Evolutionary conservation across 2,329 filamentous ascomycete genomes (phyloP).

Genomic region (Ophiocordyceps sinensis): DNA sequence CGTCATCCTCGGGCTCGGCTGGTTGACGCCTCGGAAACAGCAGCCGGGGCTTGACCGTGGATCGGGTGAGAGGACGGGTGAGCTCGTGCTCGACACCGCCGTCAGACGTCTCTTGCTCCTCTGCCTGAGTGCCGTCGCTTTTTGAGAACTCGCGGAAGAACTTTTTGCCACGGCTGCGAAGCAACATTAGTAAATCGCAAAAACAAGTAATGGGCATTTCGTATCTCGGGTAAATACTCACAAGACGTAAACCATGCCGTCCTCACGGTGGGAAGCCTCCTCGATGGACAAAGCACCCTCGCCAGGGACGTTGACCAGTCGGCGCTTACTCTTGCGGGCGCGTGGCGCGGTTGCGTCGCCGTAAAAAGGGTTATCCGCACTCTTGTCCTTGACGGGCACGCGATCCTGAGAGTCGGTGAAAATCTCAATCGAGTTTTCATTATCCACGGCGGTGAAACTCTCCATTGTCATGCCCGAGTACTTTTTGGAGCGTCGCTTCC

Average conservation of each 20-base stretch:
- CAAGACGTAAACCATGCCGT: slow-evolving; percentile 67
- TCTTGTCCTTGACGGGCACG: slow-evolving; percentile 52
- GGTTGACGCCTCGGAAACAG: slow-evolving; percentile 46
- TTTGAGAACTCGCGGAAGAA: slow-evolving; percentile 55
- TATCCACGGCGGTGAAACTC: slow-evolving; percentile 43
- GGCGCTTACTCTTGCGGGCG: slow-evolving; percentile 40
- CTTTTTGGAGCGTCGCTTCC: slow-evolving; percentile 42
- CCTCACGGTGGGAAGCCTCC: slow-evolving; percentile 47
- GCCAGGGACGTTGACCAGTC: slow-evolving; percentile 38
- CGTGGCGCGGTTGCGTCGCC: slow-evolving; percentile 29
- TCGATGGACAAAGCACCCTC: slow-evolving; percentile 46
- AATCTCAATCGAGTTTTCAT: slow-evolving; percentile 49
- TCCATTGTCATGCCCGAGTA: slow-evolving; percentile 39
- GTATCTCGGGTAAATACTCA: slow-evolving; percentile 31
- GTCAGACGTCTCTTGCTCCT: slow-evolving; percentile 16
- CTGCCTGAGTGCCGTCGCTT: slow-evolving; percentile 13
- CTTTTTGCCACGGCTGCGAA: slow-evolving; percentile 59
- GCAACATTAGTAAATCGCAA: background rate
- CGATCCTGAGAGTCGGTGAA: slow-evolving; percentile 72
- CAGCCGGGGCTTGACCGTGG: slow-evolving; percentile 56
- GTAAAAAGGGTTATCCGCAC: slow-evolving; percentile 59
- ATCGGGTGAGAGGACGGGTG: slow-evolving; percentile 42
- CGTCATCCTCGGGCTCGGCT: slow-evolving; percentile 33
- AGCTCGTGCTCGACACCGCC: slow-evolving; percentile 21
- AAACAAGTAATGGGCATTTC: background rate